Conservation (phyloP, 2,329 filamentous ascomycete species). For the Sclerotiophoma versabilis region DNA sequence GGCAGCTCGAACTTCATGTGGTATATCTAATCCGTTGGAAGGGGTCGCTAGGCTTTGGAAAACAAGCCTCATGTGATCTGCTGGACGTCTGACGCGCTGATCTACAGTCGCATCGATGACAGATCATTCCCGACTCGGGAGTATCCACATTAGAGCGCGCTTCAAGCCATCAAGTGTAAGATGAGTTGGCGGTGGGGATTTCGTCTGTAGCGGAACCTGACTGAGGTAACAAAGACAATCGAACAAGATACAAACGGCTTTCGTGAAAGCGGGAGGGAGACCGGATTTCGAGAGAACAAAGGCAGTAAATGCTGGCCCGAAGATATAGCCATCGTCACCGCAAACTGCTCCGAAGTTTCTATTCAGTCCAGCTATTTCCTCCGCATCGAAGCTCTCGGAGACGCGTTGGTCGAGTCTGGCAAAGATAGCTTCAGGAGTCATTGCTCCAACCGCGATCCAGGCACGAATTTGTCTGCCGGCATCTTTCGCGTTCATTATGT, state of each 20-base stretch:
- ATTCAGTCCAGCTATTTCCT: background rate
- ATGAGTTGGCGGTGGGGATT: background rate
- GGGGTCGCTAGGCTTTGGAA: background rate
- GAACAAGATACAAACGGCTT: background rate
- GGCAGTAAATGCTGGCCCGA: background rate
- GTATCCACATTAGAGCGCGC: background rate
- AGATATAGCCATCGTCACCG: background rate
- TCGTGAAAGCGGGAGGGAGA: background rate
- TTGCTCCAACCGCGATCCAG: too few relatives aligned
- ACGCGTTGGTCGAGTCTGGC: too few relatives aligned
- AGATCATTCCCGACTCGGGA: background rate
- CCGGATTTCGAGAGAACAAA: background rate
- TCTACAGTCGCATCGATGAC: background rate
- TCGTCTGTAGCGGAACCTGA: background rate
- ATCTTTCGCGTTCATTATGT: too few relatives aligned
- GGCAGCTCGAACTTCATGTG: background rate
- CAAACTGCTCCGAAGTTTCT: background rate
- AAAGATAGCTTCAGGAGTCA: too few relatives aligned
- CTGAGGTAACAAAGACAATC: slow-evolving; percentile 2
- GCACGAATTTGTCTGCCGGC: too few relatives aligned
- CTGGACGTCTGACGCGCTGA: background rate
- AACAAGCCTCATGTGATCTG: background rate
- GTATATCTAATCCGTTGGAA: background rate
- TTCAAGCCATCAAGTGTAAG: background rate
- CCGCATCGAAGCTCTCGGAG: too few relatives aligned